These are phyloP conservation scores for Dothistroma septosporum DNA, from an alignment of 2,329 filamentous ascomycete species.

Conservation along the genomic window DNA sequence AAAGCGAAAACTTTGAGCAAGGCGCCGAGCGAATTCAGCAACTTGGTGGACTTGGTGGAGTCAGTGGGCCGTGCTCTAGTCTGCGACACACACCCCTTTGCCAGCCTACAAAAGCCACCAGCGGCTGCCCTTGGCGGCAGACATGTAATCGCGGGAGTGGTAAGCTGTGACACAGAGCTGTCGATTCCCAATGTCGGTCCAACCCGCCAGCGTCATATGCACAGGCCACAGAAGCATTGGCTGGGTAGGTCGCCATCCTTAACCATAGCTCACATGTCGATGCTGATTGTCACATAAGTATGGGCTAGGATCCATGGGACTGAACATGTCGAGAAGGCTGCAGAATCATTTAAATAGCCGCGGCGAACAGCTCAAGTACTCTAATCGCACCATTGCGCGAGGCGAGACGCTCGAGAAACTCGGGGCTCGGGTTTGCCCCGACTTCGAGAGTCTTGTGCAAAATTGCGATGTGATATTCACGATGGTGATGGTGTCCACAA, in stretches of 20 bases:
- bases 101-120: background rate
- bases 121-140: background rate
- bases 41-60: background rate
- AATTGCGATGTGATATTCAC: background rate
- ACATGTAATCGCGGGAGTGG: too few relatives aligned
- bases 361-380: background rate
- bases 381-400: background rate
- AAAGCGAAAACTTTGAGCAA: too few relatives aligned
- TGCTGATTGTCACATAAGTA: background rate
- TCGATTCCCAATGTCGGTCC: too few relatives aligned
- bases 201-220: too few relatives aligned
- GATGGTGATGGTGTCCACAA: background rate
- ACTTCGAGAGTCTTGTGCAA: background rate
- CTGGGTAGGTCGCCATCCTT: background rate
- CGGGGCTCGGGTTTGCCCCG: background rate
- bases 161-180: too few relatives aligned
- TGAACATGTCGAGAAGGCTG: slow-evolving; percentile 44
- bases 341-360: slow-evolving; percentile 36
- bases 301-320: slow-evolving; percentile 45
- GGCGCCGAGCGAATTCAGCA: too few relatives aligned
- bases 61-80: background rate
- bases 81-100: background rate
- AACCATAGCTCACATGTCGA: background rate
- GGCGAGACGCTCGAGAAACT: background rate
- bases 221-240: background rate